Evolutionary conservation across 2,329 filamentous ascomycete species (phyloP).

Genomic region (Pseudomassariella vexata): DNA sequence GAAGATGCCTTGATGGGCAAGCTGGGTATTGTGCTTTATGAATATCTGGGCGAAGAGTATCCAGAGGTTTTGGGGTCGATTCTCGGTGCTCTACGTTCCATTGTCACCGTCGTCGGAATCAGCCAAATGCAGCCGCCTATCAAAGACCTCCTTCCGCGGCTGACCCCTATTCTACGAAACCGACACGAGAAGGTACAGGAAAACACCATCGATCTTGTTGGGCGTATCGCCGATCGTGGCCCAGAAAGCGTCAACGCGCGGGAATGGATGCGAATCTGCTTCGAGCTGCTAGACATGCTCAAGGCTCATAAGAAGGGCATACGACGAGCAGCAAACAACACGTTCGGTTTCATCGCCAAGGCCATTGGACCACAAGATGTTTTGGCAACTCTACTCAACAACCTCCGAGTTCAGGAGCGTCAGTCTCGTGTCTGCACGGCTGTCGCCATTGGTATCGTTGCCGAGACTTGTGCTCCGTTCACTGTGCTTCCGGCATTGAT

Average conservation of each 20-base stretch:
- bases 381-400: conserved; percentile 90
- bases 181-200: conserved; percentile 99
- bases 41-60: conserved; percentile 97
- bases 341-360: conserved; percentile 98
- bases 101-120: conserved; percentile 97
- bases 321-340: conserved; percentile 96
- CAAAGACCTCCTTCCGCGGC: conserved; percentile 86
- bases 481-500: conserved; percentile 97
- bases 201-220: conserved; percentile 96
- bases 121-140: conserved; percentile 98
- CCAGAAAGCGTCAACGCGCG: conserved; percentile 94
- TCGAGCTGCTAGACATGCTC: conserved; percentile 97
- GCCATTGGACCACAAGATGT: conserved; percentile 98
- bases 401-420: conserved; percentile 92
- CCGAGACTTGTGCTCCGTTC: conserved; percentile 96
- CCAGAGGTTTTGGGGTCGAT: conserved; percentile 97
- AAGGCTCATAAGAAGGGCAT: conserved; percentile 99
- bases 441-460: conserved; percentile 96
- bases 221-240: conserved; percentile 93
- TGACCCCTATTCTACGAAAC: conserved; percentile 97
- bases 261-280: conserved; percentile 99
- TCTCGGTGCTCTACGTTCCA: conserved; percentile 86
- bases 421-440: conserved; percentile 98
- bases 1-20: conserved; percentile 96
- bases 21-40: conserved; percentile 89